Conservation (phyloP, 2,329 filamentous ascomycete species). For the Fusarium setosum region DNA sequence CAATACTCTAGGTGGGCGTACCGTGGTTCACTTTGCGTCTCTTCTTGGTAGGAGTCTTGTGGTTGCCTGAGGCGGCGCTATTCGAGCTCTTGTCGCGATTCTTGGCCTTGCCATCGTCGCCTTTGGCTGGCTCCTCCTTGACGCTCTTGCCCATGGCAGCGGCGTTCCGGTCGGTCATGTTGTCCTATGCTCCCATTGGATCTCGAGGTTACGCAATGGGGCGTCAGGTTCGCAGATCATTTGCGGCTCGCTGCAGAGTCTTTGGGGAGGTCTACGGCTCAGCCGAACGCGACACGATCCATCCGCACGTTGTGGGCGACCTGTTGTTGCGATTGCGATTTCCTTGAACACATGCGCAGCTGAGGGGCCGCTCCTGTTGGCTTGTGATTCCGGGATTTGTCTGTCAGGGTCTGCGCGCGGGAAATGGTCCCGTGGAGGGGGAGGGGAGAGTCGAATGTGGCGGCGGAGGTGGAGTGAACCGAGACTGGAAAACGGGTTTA, state of each 20-base stretch:
- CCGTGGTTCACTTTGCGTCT: slow-evolving; percentile 91
- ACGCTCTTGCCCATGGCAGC: slow-evolving; percentile 47
- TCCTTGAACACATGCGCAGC: slow-evolving; percentile 21
- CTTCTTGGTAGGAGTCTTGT: slow-evolving; percentile 82
- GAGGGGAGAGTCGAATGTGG: slow-evolving; percentile 31
- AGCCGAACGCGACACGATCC: slow-evolving; percentile 38
- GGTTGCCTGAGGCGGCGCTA: slow-evolving; percentile 35
- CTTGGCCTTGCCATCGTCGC: slow-evolving; percentile 45
- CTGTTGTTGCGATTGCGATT: slow-evolving; percentile 30
- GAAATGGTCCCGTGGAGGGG: slow-evolving; percentile 32
- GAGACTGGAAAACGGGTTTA: slow-evolving; percentile 29
- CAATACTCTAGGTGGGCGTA: slow-evolving; percentile 59
- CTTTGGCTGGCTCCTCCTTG: slow-evolving; percentile 42
- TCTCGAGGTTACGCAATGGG: slow-evolving; percentile 47
- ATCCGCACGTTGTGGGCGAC: slow-evolving; percentile 36
- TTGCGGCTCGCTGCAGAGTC: slow-evolving; percentile 46
- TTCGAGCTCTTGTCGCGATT: slow-evolving; percentile 45
- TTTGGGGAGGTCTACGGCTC: slow-evolving; percentile 37
- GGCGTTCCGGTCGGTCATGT: slow-evolving; percentile 49
- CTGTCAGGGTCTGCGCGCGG: slow-evolving; percentile 25
- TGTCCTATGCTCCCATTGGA: slow-evolving; percentile 48
- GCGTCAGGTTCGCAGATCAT: slow-evolving; percentile 45
- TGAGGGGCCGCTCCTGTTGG: slow-evolving; percentile 14
- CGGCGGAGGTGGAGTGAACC: slow-evolving; percentile 35
- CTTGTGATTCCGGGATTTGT: slow-evolving; percentile 11